Base-by-base conservation (phyloP, 2,329 filamentous ascomycete genomes). In the Hypoxylon sp. region DNA sequence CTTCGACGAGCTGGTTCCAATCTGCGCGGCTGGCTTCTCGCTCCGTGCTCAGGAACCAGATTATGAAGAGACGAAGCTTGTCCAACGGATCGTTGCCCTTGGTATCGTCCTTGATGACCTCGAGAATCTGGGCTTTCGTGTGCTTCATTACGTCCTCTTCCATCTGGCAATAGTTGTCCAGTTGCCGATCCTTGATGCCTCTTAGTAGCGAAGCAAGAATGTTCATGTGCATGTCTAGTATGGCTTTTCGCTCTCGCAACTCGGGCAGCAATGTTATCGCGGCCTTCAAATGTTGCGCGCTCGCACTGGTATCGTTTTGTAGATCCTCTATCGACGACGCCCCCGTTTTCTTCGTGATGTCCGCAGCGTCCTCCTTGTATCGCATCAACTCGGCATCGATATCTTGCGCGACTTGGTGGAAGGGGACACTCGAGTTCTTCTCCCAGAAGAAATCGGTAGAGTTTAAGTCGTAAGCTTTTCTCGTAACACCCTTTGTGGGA, bases 191-290 rank as follows among this genome's bases (percentile, higher is more conserved):
- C 76, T 98, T 97, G 78, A 98, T 97, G 1, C 93, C 94, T 0
- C 81, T 84, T 41, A 89, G 74, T 2, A 89, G 76, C 0, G 92
- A 92, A 1, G 94, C 94, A 3, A 96, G 84, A 62, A 98, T 97
- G 75, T 97, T 97, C 95, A 99, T 99, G 77, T 99, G 95, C 91
- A 97, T 98, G 75, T 97, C 95, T 4, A 99, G 85, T 19, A 90
- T 86, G n/a, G 90, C 89, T 76, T 99, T 99, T 62, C 95, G 89
- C 77, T 98, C 95, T 67, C 93, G 86, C 69, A 99, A 84, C 77
- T 98, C 94, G 0, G 95, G 96, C 13, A 99, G 83, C 20, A 97
- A 82, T 0, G 94, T 97, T 71, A 99, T 97, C 11, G 94, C 96
- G 3, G 94, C 93, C 79, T 98, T 99, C 47, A 99, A 85, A 76